These are phyloP conservation scores for Phialophora expanda DNA, from an alignment of 2,329 filamentous ascomycete species.

Conservation along the genomic window DNA sequence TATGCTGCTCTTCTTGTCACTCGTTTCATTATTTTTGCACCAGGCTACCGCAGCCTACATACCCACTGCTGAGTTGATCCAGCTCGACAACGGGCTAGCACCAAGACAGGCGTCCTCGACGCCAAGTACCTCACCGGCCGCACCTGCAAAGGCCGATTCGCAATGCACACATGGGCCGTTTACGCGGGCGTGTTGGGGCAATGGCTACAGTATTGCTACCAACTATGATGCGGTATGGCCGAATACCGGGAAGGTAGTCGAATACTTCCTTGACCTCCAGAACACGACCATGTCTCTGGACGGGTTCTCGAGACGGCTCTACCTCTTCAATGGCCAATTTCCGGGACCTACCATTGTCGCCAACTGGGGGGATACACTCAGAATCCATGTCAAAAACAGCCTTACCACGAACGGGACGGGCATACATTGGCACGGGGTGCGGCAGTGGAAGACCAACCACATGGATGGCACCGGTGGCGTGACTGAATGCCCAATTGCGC, in stretches of 20 bases:
- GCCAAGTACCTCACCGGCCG: constrained; percentile 19
- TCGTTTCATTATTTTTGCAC: constrained; percentile 28
- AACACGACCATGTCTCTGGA: constrained; percentile 52
- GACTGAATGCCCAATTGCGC: constrained; percentile 59
- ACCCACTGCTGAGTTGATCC: constrained; percentile 31
- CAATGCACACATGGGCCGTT: constrained; percentile 37
- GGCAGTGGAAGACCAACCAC: constrained; percentile 60
- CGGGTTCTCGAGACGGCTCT: constrained; percentile 49
- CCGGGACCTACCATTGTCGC: constrained; percentile 71
- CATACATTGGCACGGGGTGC: constrained; percentile 68
- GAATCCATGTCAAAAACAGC: constrained; percentile 61
- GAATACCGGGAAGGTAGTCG: constrained; percentile 37
- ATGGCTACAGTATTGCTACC: constrained; percentile 39
- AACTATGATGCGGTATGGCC: constrained; percentile 40
- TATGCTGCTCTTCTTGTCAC: constrained; percentile 32
- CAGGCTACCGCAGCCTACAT: constrained; percentile 29
- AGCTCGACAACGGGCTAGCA: constrained; percentile 24
- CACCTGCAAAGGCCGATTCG: constrained; percentile 25
- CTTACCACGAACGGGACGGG: constrained; percentile 63
- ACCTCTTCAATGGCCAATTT: constrained; percentile 65
- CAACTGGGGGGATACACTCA: constrained; percentile 64
- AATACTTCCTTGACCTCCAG: constrained; percentile 37
- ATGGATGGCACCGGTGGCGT: constrained; percentile 63
- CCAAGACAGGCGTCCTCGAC: constrained; percentile 24
- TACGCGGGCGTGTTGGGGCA: constrained; percentile 40